These are phyloP conservation scores for Pythium sp. DNA, from an alignment of 352 stramenopile species.

Conservation along the genomic window DNA sequence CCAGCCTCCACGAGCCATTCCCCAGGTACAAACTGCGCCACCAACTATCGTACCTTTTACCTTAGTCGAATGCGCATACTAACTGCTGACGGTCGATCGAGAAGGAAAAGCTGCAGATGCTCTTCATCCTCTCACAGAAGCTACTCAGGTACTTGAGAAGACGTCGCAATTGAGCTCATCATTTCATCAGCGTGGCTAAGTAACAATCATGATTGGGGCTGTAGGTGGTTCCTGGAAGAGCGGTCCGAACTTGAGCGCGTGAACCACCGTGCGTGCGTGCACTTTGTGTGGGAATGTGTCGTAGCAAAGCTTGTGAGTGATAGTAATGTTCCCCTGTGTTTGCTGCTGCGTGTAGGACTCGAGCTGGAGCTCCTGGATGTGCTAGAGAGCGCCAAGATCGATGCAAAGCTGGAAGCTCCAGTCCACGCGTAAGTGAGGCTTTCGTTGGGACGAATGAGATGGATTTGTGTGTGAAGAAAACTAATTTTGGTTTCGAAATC, in stretches of 20 bases:
- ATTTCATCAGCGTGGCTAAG: background rate
- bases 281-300: background rate
- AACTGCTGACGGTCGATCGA: background rate
- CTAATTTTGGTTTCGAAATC: too few relatives aligned
- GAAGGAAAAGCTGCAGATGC: constrained; percentile 38
- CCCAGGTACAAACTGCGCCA: constrained; percentile 10
- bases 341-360: constrained; percentile 16
- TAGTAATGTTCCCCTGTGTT: background rate
- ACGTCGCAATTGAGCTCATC: background rate
- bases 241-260: constrained; percentile 25
- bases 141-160: constrained; percentile 20
- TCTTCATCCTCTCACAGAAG: constrained; percentile 39
- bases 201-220: background rate
- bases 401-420: background rate
- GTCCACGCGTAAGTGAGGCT: too few relatives aligned
- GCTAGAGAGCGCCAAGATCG: background rate
- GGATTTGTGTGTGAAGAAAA: too few relatives aligned
- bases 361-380: constrained; percentile 27
- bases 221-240: constrained; percentile 30
- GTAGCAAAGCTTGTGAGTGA: background rate
- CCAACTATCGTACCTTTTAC: background rate
- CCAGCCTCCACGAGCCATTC: constrained; percentile 16
- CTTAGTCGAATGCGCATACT: background rate
- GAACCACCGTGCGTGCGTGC: constrained; percentile 22
- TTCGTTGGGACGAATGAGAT: too few relatives aligned